Percentiles rank a stretch among this genome's conserved stretches.
These are phyloP conservation scores for Zygosaccharomyces pseudobailii DNA, from an alignment of 1,139 yeast species.

Conservation along the genomic window DNA sequence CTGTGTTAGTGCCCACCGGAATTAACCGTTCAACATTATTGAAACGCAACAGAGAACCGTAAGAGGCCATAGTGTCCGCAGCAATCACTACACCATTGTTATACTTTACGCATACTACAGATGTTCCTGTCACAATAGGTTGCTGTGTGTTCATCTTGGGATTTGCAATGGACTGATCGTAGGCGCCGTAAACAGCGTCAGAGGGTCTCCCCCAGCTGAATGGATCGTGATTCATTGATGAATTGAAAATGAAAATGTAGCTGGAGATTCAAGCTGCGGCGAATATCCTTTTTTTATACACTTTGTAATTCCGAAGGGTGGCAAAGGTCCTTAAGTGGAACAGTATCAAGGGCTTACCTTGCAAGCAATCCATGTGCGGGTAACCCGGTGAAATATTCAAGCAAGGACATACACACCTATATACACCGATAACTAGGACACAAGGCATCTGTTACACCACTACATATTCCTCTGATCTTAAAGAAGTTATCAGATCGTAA, in stretches of 20 bases:
- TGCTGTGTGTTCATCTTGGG: slow-evolving; percentile 87
- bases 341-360: not conserved
- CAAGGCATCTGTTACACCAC: slow-evolving; percentile 40
- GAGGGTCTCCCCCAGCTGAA: slow-evolving; percentile 93
- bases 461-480: slow-evolving; percentile 61
- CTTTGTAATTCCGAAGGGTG: not conserved
- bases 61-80: slow-evolving; percentile 90
- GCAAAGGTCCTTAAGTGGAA: not conserved
- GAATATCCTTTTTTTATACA: too few species aligned
- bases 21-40: slow-evolving; percentile 79
- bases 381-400: not conserved
- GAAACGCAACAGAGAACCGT: slow-evolving; percentile 89
- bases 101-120: slow-evolving; percentile 87
- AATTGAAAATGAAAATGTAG: not conserved
- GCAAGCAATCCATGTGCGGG: not conserved
- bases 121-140: slow-evolving; percentile 95
- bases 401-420: not conserved
- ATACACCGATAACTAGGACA: not conserved
- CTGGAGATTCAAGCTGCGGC: not conserved
- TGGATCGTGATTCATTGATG: slow-evolving; percentile 88
- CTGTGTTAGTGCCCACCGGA: slow-evolving; percentile 76
- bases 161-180: slow-evolving; percentile 67
- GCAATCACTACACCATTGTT: slow-evolving; percentile 89
- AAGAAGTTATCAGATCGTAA: slow-evolving; percentile 61
- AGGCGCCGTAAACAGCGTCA: slow-evolving; percentile 72